Base-by-base conservation (phyloP, 805 yeast species). In the Cyberlindnera veronae region DNA sequence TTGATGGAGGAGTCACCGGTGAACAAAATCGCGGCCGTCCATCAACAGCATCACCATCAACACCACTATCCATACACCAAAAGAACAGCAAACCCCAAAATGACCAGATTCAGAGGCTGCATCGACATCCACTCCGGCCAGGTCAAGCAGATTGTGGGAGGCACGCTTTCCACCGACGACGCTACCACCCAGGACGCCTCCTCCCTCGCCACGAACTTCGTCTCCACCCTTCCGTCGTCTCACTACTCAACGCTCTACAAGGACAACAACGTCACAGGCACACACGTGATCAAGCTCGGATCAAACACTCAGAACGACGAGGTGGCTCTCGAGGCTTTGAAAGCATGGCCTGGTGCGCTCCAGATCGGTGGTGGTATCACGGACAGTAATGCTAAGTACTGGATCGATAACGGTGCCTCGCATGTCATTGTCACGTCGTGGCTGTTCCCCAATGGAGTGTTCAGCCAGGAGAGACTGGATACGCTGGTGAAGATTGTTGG, bases 141-240 rank as follows among this genome's bases (percentile, higher is more conserved):
- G 51, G 99, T 93, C 45, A 93, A 93, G 57, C 99, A 93, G 61
- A 93, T 93, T 39, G 97, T 93, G 1, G 99, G 99, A 6, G 95
- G 96, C 0, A 84, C 96, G 0, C 68, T 93, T 16, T 69, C 73
- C 0, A 65, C 67, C 10, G 82, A 80, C 43, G 81, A 77, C 48
- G 62, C 61, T 4, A 62, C 62, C 3, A 57, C n/a, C n/a, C n/a
- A n/a, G n/a, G n/a, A 63, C 5, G 75, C 68, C 12, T 45, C 55
- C 0, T 18, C 40, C 3, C 67, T 78, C 8, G 61, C 74, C 19
- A 85, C 93, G 6, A 93, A 93, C 61, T 90, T 85, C 57, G 85
- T 90, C 5, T 79, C 95, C 2, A 63, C 73, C 20, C 73, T 83
- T 34, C 81, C 95, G 1, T 75, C 96, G 2, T 73, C 81, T 3